Evolutionary conservation across 805 yeast genomes (phyloP).

Genomic region (Candida maesae): DNA sequence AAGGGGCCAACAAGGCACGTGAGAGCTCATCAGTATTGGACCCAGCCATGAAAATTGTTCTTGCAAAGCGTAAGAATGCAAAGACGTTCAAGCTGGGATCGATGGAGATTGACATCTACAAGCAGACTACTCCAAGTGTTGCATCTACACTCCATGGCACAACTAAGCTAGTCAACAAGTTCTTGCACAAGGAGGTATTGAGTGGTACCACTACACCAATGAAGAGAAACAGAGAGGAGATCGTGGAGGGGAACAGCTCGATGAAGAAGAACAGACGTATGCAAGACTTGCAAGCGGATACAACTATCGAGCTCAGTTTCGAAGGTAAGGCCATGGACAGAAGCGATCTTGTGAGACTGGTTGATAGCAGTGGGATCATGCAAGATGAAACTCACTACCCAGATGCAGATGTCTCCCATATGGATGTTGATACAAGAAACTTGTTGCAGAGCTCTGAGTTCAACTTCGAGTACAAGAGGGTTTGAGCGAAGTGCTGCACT

Average conservation of each 20-base stretch:
- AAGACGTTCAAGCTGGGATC: slow-evolving; percentile 19
- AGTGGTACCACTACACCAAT: slow-evolving; percentile 17
- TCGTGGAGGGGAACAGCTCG: slow-evolving; percentile 21
- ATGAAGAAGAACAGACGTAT: slow-evolving; percentile 27
- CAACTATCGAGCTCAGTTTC: slow-evolving; percentile 38
- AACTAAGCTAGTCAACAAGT: slow-evolving; percentile 8
- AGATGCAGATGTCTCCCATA: slow-evolving; percentile 8
- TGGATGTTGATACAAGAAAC: slow-evolving; percentile 22
- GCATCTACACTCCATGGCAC: not conserved
- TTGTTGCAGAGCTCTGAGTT: slow-evolving; percentile 25
- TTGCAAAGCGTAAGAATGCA: slow-evolving; percentile 9
- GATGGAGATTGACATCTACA: slow-evolving; percentile 15
- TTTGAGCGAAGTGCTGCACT: too few species aligned
- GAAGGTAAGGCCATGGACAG: slow-evolving; percentile 44
- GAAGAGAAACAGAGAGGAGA: slow-evolving; percentile 29
- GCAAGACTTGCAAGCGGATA: slow-evolving; percentile 14
- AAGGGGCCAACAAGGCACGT: slow-evolving; percentile 1
- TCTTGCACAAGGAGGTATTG: slow-evolving; percentile 10
- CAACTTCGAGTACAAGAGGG: slow-evolving; percentile 14
- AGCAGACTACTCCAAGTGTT: not conserved
- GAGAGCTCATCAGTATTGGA: slow-evolving; percentile 1
- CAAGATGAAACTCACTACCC: slow-evolving; percentile 28
- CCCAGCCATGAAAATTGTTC: slow-evolving; percentile 13
- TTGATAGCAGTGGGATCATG: slow-evolving; percentile 34
- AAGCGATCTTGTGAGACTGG: slow-evolving; percentile 38